phyloP scores from a whole-genome alignment of 495 filamentous ascomycete genomes.

The Penicillium parvum region DNA sequence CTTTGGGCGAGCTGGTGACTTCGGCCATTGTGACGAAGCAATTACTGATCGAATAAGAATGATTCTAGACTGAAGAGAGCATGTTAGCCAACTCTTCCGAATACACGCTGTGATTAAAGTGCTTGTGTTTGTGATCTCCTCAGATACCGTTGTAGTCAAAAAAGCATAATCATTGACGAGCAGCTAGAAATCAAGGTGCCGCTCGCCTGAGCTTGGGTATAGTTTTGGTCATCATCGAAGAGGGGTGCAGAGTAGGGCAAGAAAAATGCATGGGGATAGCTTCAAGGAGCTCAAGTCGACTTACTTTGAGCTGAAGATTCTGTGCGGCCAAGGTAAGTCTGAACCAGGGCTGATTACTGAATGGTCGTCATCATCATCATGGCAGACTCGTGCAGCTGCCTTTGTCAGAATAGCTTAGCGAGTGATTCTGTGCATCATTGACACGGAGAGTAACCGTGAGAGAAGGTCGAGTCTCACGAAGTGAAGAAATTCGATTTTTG shows the following conservation, averaged over 20 bases:
- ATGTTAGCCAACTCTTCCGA: slow-evolving; percentile 22
- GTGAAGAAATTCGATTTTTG: slow-evolving; percentile 22
- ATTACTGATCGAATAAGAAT: slow-evolving; percentile 12
- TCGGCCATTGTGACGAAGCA: slow-evolving; percentile 14
- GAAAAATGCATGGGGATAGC: slow-evolving; percentile 8
- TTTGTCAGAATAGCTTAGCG: slow-evolving; percentile 1
- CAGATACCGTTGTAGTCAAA: slow-evolving; percentile 99
- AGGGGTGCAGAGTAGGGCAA: background rate
- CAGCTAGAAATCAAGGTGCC: slow-evolving; percentile 70
- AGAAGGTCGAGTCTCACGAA: slow-evolving; percentile 8
- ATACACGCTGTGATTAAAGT: slow-evolving; percentile 7
- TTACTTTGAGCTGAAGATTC: slow-evolving; percentile 18
- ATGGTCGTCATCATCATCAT: background rate
- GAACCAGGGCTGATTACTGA: background rate
- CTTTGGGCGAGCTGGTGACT: slow-evolving; percentile 10
- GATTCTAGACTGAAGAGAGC: slow-evolving; percentile 10
- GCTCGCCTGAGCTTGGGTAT: slow-evolving; percentile 44
- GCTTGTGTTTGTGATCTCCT: slow-evolving; percentile 47
- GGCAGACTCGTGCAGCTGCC: slow-evolving; percentile 1
- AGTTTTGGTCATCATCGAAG: slow-evolving; percentile 45
- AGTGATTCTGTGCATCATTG: slow-evolving; percentile 13
- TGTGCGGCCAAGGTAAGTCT: slow-evolving; percentile 2
- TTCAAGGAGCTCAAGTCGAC: slow-evolving; percentile 6
- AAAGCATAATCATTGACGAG: slow-evolving; percentile 65
- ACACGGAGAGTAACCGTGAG: too few species aligned